A percentile compares a stretch with the other conserved stretches of the same genome.
Conservation (phyloP, 768 basidiomycete genomes). For the Phaeotremella skinneri region DNA sequence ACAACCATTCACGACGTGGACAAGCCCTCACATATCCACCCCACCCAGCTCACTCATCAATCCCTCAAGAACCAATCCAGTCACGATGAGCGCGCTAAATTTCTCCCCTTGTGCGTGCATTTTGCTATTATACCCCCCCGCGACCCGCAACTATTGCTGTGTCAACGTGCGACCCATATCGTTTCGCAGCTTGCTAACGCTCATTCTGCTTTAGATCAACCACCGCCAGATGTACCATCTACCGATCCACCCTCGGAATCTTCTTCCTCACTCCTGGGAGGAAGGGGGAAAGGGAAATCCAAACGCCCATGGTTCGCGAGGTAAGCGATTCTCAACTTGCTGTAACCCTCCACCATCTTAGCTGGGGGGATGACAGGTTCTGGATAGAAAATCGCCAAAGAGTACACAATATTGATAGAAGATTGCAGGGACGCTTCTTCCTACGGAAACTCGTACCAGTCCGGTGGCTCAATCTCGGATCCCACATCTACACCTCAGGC, state of each 20-base stretch:
- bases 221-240: slow-evolving; percentile 48
- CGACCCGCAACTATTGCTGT: neutral
- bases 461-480: slow-evolving; percentile 58
- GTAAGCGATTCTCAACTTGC: slow-evolving; percentile 33
- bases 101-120: slow-evolving; percentile 49
- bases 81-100: slow-evolving; percentile 23
- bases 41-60: neutral
- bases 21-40: neutral
- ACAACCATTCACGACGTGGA: too few species aligned
- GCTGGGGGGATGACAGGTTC: too few species aligned
- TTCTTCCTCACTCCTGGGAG: slow-evolving; percentile 29
- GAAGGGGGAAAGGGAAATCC: slow-evolving; percentile 38
- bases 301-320: slow-evolving; percentile 61
- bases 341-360: neutral
- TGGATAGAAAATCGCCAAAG: too few species aligned
- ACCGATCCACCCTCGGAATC: slow-evolving; percentile 41
- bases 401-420: neutral
- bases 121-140: neutral
- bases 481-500: slow-evolving; percentile 41
- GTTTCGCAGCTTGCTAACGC: slow-evolving; percentile 21
- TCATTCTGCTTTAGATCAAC: slow-evolving; percentile 38
- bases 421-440: slow-evolving; percentile 39
- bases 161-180: neutral
- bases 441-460: slow-evolving; percentile 63
- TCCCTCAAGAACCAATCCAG: too few species aligned